These are phyloP conservation scores for Citrus australasica DNA, from an alignment of 345 rosid species.

Conservation along the genomic window DNA sequence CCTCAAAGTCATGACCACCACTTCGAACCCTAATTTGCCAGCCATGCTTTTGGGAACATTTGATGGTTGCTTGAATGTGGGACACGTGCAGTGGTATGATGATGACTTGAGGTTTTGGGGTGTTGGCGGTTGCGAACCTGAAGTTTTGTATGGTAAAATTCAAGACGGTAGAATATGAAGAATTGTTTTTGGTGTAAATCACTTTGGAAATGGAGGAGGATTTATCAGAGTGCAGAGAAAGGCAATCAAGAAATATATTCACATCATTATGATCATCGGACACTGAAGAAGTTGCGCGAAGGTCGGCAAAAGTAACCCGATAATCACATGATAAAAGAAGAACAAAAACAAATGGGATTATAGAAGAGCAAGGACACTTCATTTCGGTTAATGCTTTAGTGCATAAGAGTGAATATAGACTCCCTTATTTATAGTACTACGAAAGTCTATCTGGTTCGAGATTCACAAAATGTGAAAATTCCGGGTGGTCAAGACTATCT, in stretches of 20 bases:
- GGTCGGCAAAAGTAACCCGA: not conserved
- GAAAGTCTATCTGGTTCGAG: no score
- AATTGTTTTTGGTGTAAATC: not conserved
- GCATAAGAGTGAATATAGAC: not conserved
- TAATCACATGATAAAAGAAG: not conserved
- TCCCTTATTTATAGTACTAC: not conserved
- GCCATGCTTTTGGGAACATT: not conserved
- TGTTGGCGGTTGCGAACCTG: slow-evolving; percentile 11
- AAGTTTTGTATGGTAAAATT: slow-evolving; percentile 16
- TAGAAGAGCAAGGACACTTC: not conserved
- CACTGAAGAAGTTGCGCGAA: not conserved
- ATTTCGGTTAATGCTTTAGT: not conserved
- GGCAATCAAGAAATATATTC: slow-evolving; percentile 2
- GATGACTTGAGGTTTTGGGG: slow-evolving; percentile 33
- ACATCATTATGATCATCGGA: no score
- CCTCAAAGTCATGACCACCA: slow-evolving; percentile 16
- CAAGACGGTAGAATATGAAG: not conserved
- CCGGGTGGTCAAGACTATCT: no score
- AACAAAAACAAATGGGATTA: not conserved
- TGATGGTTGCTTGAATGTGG: slow-evolving; percentile 4
- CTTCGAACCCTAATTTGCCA: slow-evolving; percentile 2
- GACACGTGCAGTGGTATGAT: slow-evolving; percentile 3
- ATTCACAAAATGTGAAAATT: no score
- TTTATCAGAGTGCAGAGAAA: not conserved
- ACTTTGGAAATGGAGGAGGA: not conserved